Evolutionary conservation across 176 grass and related monocot species (phyloP).

Genomic region (Elaeis guineensis): DNA sequence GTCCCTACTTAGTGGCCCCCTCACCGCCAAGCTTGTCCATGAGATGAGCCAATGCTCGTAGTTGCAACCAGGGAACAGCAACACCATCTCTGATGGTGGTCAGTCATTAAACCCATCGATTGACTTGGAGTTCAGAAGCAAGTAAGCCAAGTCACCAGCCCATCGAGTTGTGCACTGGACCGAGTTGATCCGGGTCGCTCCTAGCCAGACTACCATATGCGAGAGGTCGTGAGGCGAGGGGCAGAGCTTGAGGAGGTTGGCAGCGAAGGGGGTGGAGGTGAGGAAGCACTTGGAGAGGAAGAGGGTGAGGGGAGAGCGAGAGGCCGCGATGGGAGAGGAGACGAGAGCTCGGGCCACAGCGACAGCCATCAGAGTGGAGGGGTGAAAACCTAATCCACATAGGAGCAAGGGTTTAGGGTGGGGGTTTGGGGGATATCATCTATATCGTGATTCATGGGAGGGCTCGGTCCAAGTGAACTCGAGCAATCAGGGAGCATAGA

Average conservation of each 20-base stretch:
- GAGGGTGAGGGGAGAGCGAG: background rate
- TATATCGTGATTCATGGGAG: no score
- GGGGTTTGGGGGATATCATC: no score
- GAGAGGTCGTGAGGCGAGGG: constrained; percentile 8
- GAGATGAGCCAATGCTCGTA: constrained; percentile 99
- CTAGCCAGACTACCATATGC: background rate
- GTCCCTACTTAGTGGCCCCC: constrained; percentile 72
- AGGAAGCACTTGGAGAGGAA: constrained; percentile 4
- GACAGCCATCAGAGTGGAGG: constrained; percentile 3
- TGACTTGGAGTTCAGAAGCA: constrained; percentile 41
- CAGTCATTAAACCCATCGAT: constrained; percentile 35
- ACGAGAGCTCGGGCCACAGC: background rate
- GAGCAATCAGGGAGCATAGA: no score
- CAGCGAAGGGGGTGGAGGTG: background rate
- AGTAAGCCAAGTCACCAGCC: constrained; percentile 27
- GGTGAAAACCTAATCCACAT: background rate
- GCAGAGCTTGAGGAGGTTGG: constrained; percentile 1
- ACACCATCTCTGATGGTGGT: constrained; percentile 76
- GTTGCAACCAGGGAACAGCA: constrained; percentile 83
- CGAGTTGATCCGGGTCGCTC: constrained; percentile 16
- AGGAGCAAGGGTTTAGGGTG: no score
- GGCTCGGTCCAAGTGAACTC: no score
- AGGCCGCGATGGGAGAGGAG: constrained; percentile 7
- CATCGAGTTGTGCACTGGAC: constrained; percentile 66
- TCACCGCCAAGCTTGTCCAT: constrained; percentile 93